phyloP scores from a whole-genome alignment of 805 yeast genomes.

The Hanseniaspora singularis region DNA sequence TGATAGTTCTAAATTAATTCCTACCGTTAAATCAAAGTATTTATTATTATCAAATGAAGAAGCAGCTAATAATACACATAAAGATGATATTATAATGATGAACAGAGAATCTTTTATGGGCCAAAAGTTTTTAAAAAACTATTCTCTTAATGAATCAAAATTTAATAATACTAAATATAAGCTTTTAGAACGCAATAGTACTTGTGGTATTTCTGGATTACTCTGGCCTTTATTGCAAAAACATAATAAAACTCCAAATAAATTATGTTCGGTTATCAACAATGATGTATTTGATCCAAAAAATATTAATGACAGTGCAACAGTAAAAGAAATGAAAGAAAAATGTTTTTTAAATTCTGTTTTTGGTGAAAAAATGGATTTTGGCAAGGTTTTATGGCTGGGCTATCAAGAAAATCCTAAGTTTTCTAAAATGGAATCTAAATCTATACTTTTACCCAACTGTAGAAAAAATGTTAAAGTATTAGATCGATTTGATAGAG shows the following conservation, averaged over 20 bases:
- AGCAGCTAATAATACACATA: constrained; percentile 52
- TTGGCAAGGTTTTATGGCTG: constrained; percentile 6
- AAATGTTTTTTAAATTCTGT: neutral
- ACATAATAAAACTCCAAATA: neutral
- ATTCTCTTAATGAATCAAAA: neutral
- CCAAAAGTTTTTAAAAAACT: neutral
- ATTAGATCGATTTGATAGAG: neutral
- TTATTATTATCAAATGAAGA: constrained; percentile 55
- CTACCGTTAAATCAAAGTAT: constrained; percentile 56
- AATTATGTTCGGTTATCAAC: constrained; percentile 1
- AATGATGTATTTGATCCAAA: constrained; percentile 11
- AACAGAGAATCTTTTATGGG: constrained; percentile 34
- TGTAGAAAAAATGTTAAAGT: constrained; percentile 2
- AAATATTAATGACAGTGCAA: neutral
- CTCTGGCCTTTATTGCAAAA: neutral
- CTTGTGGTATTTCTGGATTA: neutral
- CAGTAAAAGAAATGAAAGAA: constrained; percentile 1
- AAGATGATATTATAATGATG: constrained; percentile 56
- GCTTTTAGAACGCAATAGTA: neutral
- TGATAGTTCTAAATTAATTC: constrained; percentile 63
- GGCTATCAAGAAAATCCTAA: constrained; percentile 12
- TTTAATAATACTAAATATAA: neutral
- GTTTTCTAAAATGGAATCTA: neutral
- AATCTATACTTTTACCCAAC: constrained; percentile 4
- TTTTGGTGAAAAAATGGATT: neutral